Evolutionary conservation across 371 early-diverging fungal species (phyloP), one percentile per base, ranked within the genome.

Genomic region (Paraphysoderma sedebokerense): DNA sequence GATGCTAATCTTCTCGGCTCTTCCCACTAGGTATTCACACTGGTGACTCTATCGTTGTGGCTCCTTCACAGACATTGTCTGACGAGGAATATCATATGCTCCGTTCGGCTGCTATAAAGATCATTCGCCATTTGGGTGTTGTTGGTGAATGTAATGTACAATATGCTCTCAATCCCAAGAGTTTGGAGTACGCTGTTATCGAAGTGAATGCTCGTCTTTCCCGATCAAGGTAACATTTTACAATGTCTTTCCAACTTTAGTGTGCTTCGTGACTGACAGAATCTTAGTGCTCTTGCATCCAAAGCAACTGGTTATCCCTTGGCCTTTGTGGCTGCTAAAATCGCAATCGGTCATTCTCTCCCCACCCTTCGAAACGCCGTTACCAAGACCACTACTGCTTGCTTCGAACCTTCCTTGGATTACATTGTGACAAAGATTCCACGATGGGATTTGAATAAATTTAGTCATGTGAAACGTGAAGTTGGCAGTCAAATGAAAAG

Each of bases 71-170:
- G 68, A 93, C 95, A 17, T 65, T 92, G 41, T 76, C 74, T 41
- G 95, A 93, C 60, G 84, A 84, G 50, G 92, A 93, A 35, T 93
- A 90, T 59, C 78, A 85, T 49, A 86, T 89, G 92, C 76, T 91
- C 39, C 84, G 93, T 52, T 77, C 85, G 4, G 81, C 93, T 27
- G 93, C 93, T 22, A 78, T 91, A 68, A 90, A 89, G 54, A 79
- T 93, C 38, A 81, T 91, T 47, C 76, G 92, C 47, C 89, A 93
- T 55, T 59, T 93, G 54, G 92, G 92, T 55, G 91, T 93, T n/a
- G 84, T 93, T 30, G 93, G 93, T 53, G 93, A 93, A 62, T 93
- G 93, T 67, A 93, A 93, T 55, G 79, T 93, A 13, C 92, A 93
- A 60, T 93, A 91, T 50, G 91, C 90, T 33, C 74, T 92, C 50